Conservation (phyloP, 202 grass and related monocot genomes). For the Elaeis oleifera region DNA sequence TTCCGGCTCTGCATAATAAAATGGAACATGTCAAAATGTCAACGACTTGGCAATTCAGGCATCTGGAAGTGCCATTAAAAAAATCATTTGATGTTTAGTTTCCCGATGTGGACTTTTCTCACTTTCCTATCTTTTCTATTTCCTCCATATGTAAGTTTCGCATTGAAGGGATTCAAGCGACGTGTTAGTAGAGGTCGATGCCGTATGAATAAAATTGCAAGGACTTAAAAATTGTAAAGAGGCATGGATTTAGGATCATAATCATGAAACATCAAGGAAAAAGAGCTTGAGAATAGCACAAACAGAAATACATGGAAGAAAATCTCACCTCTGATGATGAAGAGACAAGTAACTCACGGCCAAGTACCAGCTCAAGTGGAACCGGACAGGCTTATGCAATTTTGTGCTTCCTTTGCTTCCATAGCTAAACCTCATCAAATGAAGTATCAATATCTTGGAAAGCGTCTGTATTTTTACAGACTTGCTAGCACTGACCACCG, state of each 20-base stretch:
- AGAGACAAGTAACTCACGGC: conserved; percentile 54
- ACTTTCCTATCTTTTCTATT: no score
- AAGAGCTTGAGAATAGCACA: not conserved
- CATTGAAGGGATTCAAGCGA: no score
- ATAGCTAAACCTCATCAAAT: conserved; percentile 94
- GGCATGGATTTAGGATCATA: not conserved
- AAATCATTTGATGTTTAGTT: no score
- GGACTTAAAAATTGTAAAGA: no score
- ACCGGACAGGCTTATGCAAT: conserved; percentile 59
- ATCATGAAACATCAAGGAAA: not conserved
- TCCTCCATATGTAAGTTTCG: no score
- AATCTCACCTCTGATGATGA: conserved; percentile 57
- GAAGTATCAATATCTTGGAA: conserved; percentile 83
- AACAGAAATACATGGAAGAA: not conserved
- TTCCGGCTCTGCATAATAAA: conserved; percentile 50
- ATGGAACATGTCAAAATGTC: not conserved
- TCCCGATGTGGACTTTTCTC: no score
- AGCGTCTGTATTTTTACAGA: conserved; percentile 58
- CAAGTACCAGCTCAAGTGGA: conserved; percentile 55
- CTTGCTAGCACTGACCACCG: conserved; percentile 64
- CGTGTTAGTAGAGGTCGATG: no score
- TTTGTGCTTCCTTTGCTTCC: conserved; percentile 62
- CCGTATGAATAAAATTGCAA: no score
- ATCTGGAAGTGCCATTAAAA: no score
- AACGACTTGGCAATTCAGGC: not conserved